These are phyloP conservation scores for Blastocystis sp. DNA, from an alignment of 352 stramenopile species.

Conservation along the genomic window DNA sequence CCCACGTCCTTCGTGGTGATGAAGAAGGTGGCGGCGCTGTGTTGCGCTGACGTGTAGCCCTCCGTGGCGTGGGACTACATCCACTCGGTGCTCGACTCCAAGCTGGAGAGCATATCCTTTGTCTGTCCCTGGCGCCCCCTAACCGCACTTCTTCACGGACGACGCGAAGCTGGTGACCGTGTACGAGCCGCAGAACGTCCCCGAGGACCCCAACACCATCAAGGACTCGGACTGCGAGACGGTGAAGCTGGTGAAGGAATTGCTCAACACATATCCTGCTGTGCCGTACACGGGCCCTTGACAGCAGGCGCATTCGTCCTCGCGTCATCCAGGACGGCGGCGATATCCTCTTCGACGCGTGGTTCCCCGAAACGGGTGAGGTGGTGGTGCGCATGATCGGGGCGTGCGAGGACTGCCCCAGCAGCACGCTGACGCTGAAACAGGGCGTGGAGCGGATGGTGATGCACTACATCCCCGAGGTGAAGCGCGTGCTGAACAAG, in stretches of 20 bases:
- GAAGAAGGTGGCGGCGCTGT: slow-evolving; percentile 31
- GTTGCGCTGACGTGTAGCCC: slow-evolving; percentile 14
- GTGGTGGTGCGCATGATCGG: slow-evolving; percentile 74
- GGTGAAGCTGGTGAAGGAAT: slow-evolving; percentile 98
- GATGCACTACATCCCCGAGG: slow-evolving; percentile 99
- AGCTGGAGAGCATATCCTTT: slow-evolving; percentile 64
- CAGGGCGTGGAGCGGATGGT: slow-evolving; percentile 99
- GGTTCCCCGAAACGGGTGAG: slow-evolving; percentile 71
- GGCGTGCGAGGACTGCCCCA: slow-evolving; percentile 94
- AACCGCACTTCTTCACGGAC: slow-evolving; percentile 45
- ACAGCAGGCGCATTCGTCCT: slow-evolving; percentile 85
- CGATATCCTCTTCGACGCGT: slow-evolving; percentile 92
- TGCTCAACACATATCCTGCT: slow-evolving; percentile 85
- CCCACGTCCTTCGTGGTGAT: slow-evolving; percentile 7
- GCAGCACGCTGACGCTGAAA: slow-evolving; percentile 94
- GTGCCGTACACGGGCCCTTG: background rate
- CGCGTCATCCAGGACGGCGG: slow-evolving; percentile 97
- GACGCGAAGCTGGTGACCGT: slow-evolving; percentile 28
- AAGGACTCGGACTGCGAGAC: slow-evolving; percentile 77
- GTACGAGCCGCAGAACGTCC: slow-evolving; percentile 43
- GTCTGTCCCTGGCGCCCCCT: background rate
- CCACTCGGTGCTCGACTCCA: slow-evolving; percentile 16
- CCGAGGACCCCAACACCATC: slow-evolving; percentile 61
- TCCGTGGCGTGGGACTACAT: slow-evolving; percentile 60
- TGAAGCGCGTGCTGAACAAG: slow-evolving; percentile 75